Percentiles rank a stretch among this genome's conserved stretches.
These are phyloP conservation scores for Taiozyma sp. DNA, from an alignment of 1,139 yeast genomes.

Conservation along the genomic window DNA sequence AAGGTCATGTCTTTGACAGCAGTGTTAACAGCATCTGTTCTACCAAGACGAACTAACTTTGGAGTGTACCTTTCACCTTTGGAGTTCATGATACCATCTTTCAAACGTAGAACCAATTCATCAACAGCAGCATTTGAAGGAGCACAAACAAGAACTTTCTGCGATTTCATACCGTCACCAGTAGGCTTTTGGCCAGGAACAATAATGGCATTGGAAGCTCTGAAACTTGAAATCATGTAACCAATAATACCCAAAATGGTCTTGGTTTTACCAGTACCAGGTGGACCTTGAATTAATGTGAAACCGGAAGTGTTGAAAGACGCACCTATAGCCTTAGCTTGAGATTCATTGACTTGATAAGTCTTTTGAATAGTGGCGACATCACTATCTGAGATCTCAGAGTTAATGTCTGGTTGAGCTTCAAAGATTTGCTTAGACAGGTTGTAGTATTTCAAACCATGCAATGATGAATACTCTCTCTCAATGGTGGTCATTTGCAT, in stretches of 20 bases:
- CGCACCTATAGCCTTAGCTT: constrained; percentile 83
- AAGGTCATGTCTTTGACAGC: constrained; percentile 80
- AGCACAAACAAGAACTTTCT: constrained; percentile 81
- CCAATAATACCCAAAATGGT: constrained; percentile 93
- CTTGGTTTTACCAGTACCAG: constrained; percentile 98
- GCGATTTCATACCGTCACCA: constrained; percentile 30
- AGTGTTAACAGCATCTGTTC: constrained; percentile 83
- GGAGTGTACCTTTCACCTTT: constrained; percentile 61
- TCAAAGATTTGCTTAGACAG: constrained; percentile 56
- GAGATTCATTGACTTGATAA: constrained; percentile 76
- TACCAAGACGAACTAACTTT: constrained; percentile 81
- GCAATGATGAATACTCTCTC: constrained; percentile 83
- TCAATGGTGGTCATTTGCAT: constrained; percentile 90
- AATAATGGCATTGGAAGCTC: constrained; percentile 24
- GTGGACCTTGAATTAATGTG: constrained; percentile 94
- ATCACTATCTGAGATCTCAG: constrained; percentile 31
- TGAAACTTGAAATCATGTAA: constrained; percentile 49
- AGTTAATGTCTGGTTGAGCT: constrained; percentile 55
- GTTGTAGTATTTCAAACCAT: constrained; percentile 79
- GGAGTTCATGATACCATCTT: constrained; percentile 60
- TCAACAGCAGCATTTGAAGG: constrained; percentile 99
- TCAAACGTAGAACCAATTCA: constrained; percentile 84
- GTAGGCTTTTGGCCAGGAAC: constrained; percentile 16
- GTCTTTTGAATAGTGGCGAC: constrained; percentile 38
- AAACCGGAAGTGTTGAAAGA: constrained; percentile 70